These are phyloP conservation scores for Malus sylvestris DNA, from an alignment of 306 rosid species.

Conservation along the genomic window DNA sequence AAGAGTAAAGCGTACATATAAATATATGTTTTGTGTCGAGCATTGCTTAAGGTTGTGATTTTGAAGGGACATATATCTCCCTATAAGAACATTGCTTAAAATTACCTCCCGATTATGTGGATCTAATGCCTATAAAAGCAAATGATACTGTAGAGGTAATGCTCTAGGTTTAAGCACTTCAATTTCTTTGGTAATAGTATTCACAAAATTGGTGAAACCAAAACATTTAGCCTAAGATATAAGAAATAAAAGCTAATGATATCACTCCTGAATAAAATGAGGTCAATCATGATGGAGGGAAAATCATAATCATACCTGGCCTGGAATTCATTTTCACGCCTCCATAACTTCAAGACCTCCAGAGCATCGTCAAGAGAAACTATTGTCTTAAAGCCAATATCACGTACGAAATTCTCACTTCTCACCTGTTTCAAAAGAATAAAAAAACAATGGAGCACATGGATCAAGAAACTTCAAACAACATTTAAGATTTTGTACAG, in stretches of 20 bases:
- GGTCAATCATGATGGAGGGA: background rate
- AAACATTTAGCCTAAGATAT: background rate
- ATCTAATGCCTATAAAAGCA: background rate
- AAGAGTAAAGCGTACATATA: too few species aligned
- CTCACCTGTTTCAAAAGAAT: conserved; percentile 47
- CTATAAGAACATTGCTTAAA: background rate
- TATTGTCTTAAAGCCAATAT: conserved; percentile 73
- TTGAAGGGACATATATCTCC: background rate
- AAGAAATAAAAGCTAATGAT: background rate
- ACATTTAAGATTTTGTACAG: background rate
- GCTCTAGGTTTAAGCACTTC: background rate
- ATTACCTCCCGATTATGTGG: background rate
- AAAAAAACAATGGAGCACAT: background rate
- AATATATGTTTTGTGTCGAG: too few species aligned
- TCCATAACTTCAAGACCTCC: conserved; percentile 60
- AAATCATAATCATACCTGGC: conserved; percentile 53
- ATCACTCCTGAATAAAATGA: background rate
- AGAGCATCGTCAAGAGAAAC: conserved; percentile 60
- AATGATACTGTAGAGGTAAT: background rate
- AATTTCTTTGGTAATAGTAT: background rate
- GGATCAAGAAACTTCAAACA: background rate
- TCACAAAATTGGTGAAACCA: background rate
- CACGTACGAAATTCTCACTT: conserved; percentile 50
- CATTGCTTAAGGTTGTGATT: too few species aligned
- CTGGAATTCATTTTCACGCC: conserved; percentile 40